phyloP scores from a whole-genome alignment of 106 monocot species.

The Acorus calamus region DNA sequence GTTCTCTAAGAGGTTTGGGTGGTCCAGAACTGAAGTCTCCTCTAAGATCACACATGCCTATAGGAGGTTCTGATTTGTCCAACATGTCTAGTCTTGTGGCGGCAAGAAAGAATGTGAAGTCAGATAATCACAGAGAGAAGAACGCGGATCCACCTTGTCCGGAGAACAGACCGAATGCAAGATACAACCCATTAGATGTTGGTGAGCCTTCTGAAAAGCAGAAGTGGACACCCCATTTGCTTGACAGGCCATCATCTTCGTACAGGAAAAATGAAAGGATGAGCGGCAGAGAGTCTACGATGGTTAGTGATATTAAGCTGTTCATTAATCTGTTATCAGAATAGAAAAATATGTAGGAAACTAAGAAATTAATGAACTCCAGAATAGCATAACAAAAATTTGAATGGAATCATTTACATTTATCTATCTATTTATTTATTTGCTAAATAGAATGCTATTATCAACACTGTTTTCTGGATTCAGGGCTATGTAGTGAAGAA shows the following conservation, averaged over 20 bases:
- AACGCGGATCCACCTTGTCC: background rate
- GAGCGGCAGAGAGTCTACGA: conserved; percentile 23
- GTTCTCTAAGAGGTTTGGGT: conserved; percentile 12
- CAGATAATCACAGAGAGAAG: conserved; percentile 3
- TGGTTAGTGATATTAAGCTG: conserved; percentile 23
- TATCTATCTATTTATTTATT: background rate
- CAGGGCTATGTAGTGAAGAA: conserved; percentile 50
- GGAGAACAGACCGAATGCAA: background rate
- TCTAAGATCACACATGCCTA: conserved; percentile 27
- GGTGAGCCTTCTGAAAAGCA: conserved; percentile 21
- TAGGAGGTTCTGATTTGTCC: conserved; percentile 12
- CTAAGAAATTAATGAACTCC: too few species aligned
- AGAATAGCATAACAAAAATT: background rate
- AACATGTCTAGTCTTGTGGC: conserved; percentile 9
- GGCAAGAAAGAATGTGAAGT: conserved; percentile 16
- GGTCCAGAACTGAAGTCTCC: conserved; percentile 20
- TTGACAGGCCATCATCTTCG: conserved; percentile 35
- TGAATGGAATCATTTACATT: background rate
- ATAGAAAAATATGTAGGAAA: too few species aligned
- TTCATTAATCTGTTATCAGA: too few species aligned
- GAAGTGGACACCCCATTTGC: background rate
- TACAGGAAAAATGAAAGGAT: conserved; percentile 26
- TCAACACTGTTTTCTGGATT: background rate
- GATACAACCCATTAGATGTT: conserved; percentile 29
- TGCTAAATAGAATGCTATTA: too few species aligned